These are phyloP conservation scores for Citrus maxima DNA, from an alignment of 345 rosid species.

Conservation along the genomic window DNA sequence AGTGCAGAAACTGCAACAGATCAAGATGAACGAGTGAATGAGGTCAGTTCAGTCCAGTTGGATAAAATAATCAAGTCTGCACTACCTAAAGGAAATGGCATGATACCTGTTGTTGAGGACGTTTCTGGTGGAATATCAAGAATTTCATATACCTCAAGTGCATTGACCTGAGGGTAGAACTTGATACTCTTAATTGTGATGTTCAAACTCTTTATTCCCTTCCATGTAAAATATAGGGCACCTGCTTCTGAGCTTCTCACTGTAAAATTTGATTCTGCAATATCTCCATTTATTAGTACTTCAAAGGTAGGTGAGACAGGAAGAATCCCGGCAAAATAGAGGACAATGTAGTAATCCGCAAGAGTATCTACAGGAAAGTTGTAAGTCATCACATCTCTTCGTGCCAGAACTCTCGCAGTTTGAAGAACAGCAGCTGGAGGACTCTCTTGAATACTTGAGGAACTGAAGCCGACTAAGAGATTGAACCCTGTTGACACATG, in stretches of 20 bases:
- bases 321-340: constrained; percentile 80
- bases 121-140: constrained; percentile 64
- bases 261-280: constrained; percentile 46
- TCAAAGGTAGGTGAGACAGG: constrained; percentile 70
- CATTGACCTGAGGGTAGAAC: constrained; percentile 70
- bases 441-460: constrained; percentile 45
- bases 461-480: constrained; percentile 24
- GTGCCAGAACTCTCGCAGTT: constrained; percentile 67
- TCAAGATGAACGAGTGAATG: background rate
- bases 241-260: constrained; percentile 45
- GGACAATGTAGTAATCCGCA: constrained; percentile 64
- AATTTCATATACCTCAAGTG: constrained; percentile 65
- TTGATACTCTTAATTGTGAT: constrained; percentile 53
- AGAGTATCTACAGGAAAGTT: constrained; percentile 38
- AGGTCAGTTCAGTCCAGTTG: constrained; percentile 6
- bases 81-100: constrained; percentile 14
- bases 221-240: constrained; percentile 45
- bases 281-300: constrained; percentile 53
- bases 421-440: constrained; percentile 72
- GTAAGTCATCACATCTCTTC: constrained; percentile 53
- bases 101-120: constrained; percentile 75
- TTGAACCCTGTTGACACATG: constrained; percentile 49
- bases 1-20: constrained; percentile 80
- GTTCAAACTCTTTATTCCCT: constrained; percentile 46
- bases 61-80: background rate